Percentiles rank a stretch among this genome's conserved stretches.
These are phyloP conservation scores for Tetradesmus obliquus DNA, from an alignment of 139 green algal species.

Conservation along the genomic window DNA sequence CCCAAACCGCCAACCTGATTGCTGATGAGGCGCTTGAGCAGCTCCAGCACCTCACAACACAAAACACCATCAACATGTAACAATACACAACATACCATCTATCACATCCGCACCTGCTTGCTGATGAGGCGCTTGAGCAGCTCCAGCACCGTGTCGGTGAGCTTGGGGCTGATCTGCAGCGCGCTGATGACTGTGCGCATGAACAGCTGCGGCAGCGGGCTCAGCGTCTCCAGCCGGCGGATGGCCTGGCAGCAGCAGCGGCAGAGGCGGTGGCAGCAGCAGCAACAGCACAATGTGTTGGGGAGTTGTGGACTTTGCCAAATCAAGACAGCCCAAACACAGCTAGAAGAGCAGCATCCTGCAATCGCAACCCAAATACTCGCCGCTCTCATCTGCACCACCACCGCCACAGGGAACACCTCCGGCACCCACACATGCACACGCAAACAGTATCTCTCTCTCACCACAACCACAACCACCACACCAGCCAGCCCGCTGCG, in stretches of 20 bases:
- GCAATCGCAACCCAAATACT: too few relatives aligned
- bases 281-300: constrained; percentile 26
- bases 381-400: not conserved
- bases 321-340: not conserved
- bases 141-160: constrained; percentile 69
- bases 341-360: too few relatives aligned
- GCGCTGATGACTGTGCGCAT: constrained; percentile 80
- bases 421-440: constrained; percentile 53
- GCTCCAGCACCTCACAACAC: not conserved
- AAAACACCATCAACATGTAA: not conserved
- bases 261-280: constrained; percentile 21
- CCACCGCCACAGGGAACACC: constrained; percentile 50
- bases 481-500: not conserved
- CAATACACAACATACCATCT: not conserved
- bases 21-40: not conserved
- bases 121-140: constrained; percentile 72
- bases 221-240: constrained; percentile 55
- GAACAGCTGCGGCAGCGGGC: constrained; percentile 74
- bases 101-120: constrained; percentile 56
- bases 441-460: not conserved
- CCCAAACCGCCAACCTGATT: too few relatives aligned
- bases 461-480: too few relatives aligned
- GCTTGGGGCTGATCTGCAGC: constrained; percentile 59
- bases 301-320: not conserved
- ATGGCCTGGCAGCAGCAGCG: constrained; percentile 42